Conservation (phyloP, 1,139 yeast species). For the Taiozyma sp. region DNA sequence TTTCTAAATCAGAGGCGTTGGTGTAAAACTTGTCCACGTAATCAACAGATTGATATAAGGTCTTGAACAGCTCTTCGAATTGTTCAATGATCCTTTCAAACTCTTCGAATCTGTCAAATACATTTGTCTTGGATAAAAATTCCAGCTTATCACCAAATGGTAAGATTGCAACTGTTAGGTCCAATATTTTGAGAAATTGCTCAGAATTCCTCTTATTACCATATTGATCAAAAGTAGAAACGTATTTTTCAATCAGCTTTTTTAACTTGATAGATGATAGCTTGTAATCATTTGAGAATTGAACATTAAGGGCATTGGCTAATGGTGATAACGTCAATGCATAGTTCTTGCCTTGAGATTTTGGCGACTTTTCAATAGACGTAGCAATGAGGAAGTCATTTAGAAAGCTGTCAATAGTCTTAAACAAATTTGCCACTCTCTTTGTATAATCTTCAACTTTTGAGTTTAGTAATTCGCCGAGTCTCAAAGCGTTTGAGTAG, state of each 20-base stretch:
- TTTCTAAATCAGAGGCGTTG: slow-evolving; percentile 48
- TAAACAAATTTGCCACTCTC: slow-evolving; percentile 31
- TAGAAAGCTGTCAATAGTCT: slow-evolving; percentile 39
- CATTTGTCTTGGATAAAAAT: slow-evolving; percentile 34
- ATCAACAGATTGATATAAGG: slow-evolving; percentile 29
- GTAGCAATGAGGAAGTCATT: slow-evolving; percentile 34
- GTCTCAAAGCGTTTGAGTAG: slow-evolving; percentile 21
- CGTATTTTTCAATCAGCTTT: slow-evolving; percentile 21
- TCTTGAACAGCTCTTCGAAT: slow-evolving; percentile 31
- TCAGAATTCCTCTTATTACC: slow-evolving; percentile 15
- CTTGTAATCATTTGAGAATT: slow-evolving; percentile 31
- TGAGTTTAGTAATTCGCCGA: slow-evolving; percentile 18
- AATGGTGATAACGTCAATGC: slow-evolving; percentile 55
- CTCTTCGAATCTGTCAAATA: slow-evolving; percentile 32
- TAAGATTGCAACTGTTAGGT: slow-evolving; percentile 52
- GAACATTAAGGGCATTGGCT: slow-evolving; percentile 55
- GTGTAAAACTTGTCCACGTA: slow-evolving; percentile 38
- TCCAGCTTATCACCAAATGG: slow-evolving; percentile 45
- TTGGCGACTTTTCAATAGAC: slow-evolving; percentile 19
- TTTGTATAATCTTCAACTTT: slow-evolving; percentile 29
- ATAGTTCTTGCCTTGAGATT: slow-evolving; percentile 22
- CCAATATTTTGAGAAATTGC: slow-evolving; percentile 39
- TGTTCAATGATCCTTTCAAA: slow-evolving; percentile 32
- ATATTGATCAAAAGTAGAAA: slow-evolving; percentile 12
- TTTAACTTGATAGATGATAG: slow-evolving; percentile 24